Evolutionary conservation across 768 basidiomycete genomes (phyloP), one percentile per base, ranked within the genome.

Genomic region (button mushroom (Agaricus bisporus)): DNA sequence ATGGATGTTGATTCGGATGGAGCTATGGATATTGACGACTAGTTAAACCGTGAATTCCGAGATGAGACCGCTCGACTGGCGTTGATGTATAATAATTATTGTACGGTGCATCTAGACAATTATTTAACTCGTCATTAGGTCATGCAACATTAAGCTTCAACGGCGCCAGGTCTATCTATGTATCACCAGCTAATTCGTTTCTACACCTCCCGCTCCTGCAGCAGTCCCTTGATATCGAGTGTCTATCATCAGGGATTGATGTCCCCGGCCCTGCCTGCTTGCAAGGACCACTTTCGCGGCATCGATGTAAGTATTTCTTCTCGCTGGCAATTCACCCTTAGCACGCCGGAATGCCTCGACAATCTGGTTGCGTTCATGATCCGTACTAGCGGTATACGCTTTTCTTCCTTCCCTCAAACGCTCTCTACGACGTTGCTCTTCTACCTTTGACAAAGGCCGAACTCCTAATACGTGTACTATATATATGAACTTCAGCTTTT

Each of bases 391-490:
- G 48, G 60, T 62, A 5, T 69, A 68, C 1, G 66, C 74, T 51
- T 69, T 67, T 5, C 65, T 44, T 4, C 77, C 78, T 51, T 78
- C 71, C 6, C 64, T 62, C 12, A 74, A 66, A 25, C 74, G 67
- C 11, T 69, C 72, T n/a, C 59, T 47, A 7, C 70, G 70, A 18
- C 69, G 68, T 11, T 65, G 62, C 8, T 67, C 60, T 29, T 73
- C 68, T 3, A 54, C 52, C 10, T 38, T 41, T n/a, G 28, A 37
- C 11, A 41, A 15, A 1, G 45, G 36, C 26, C 45, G 36, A n/a
- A 41, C 37, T 5, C 44, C 45, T 4, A 17, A 41, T 32, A 26
- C 29, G 15, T 41, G 41, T 5, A 54, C 44, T 47, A 17, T 17
- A 22, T 32, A 41, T 9, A 32, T 45, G 32, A 53, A 37, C 9